These are phyloP conservation scores for Tricholoma bakamatsutake DNA, from an alignment of 768 basidiomycete genomes.

Conservation along the genomic window DNA sequence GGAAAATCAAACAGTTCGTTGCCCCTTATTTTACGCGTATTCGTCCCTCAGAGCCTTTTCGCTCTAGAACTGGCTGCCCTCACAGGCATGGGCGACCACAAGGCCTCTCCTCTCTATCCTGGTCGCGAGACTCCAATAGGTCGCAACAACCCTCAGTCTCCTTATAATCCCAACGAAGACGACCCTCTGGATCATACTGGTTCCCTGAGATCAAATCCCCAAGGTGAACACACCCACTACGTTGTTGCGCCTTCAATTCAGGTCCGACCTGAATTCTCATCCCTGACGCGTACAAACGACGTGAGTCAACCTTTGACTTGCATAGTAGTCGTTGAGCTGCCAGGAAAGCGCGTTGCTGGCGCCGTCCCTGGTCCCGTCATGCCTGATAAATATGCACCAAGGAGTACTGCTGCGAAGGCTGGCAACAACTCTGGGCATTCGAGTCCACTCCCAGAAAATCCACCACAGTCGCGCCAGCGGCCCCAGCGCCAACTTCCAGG, in stretches of 20 bases:
- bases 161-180: slow-evolving; percentile 73
- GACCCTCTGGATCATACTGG: slow-evolving; percentile 68
- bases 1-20: slow-evolving; percentile 85
- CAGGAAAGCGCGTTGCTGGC: slow-evolving; percentile 55
- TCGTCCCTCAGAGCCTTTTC: slow-evolving; percentile 5
- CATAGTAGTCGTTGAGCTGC: slow-evolving; percentile 89
- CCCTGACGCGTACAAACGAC: slow-evolving; percentile 64
- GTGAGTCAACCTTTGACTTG: slow-evolving; percentile 85
- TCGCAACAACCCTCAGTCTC: slow-evolving; percentile 28
- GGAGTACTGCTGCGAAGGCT: slow-evolving; percentile 22
- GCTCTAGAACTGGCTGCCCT: slow-evolving; percentile 83
- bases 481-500: slow-evolving; percentile 16
- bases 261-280: slow-evolving; percentile 88
- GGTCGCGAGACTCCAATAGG: slow-evolving; percentile 58
- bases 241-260: slow-evolving; percentile 91
- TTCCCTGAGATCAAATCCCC: slow-evolving; percentile 42
- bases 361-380: slow-evolving; percentile 51
- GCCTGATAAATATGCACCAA: slow-evolving; percentile 38
- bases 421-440: slow-evolving; percentile 34
- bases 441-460: slow-evolving; percentile 34
- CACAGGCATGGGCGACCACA: slow-evolving; percentile 79
- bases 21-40: slow-evolving; percentile 6
- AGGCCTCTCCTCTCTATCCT: slow-evolving; percentile 51
- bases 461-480: slow-evolving; percentile 19
- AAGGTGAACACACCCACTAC: slow-evolving; percentile 49